phyloP scores from a whole-genome alignment of 176 grass and related monocot species.

The Paspalum vaginatum region DNA sequence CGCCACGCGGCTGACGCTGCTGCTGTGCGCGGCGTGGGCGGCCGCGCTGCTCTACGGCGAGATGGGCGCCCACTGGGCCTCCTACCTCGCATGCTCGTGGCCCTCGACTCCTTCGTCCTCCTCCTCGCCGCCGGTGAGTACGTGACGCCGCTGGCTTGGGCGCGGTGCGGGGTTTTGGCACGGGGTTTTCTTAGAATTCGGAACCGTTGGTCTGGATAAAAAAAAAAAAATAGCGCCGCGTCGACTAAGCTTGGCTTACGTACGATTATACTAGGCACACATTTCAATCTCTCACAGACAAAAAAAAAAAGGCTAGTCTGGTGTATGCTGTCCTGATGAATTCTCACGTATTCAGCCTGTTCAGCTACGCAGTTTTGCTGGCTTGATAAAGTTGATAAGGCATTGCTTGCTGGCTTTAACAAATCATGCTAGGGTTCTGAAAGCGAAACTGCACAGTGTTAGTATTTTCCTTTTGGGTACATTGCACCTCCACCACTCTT shows the following conservation, averaged over 20 bases:
- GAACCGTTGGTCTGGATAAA: background rate
- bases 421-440: slow-evolving; percentile 1
- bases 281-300: background rate
- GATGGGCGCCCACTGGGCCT: slow-evolving; percentile 77
- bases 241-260: slow-evolving; percentile 1
- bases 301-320: background rate
- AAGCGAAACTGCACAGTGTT: background rate
- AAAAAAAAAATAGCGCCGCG: background rate
- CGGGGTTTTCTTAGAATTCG: background rate
- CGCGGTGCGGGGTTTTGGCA: background rate
- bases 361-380: background rate
- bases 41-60: slow-evolving; percentile 84
- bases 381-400: background rate
- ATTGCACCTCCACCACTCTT: background rate
- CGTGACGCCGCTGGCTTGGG: background rate
- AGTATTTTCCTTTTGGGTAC: background rate
- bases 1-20: slow-evolving; percentile 71
- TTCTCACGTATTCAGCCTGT: background rate
- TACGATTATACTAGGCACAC: background rate
- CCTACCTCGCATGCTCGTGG: slow-evolving; percentile 87
- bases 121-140: slow-evolving; percentile 51
- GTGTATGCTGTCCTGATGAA: background rate
- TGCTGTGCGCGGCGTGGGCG: slow-evolving; percentile 83
- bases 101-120: slow-evolving; percentile 40
- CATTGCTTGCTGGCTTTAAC: background rate